phyloP scores from a whole-genome alignment of 2,329 filamentous ascomycete genomes.

The Apiospora koreana region DNA sequence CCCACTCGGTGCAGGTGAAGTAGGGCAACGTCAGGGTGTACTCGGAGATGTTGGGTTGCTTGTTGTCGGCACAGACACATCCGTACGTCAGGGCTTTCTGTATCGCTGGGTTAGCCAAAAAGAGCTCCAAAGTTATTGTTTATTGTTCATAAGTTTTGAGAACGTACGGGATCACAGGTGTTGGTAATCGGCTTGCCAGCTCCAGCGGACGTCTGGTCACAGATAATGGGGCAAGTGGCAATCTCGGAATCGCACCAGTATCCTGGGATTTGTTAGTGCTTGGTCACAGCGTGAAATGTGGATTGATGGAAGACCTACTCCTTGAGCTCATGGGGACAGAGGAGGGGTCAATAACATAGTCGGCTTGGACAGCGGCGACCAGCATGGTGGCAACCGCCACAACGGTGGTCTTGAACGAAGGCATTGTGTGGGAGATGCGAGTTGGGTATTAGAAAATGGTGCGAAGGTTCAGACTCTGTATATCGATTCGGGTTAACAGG shows the following conservation, averaged over 20 bases:
- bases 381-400: conserved; percentile 57
- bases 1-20: conserved; percentile 73
- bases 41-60: conserved; percentile 71
- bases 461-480: neutral
- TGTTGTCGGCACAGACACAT: conserved; percentile 70
- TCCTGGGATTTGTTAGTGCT: conserved; percentile 37
- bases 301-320: conserved; percentile 43
- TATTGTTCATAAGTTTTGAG: neutral
- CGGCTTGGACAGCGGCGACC: conserved; percentile 52
- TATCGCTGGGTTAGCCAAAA: conserved; percentile 11
- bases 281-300: neutral
- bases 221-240: conserved; percentile 71
- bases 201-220: conserved; percentile 58
- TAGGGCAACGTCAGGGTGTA: conserved; percentile 79
- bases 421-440: conserved; percentile 43
- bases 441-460: neutral
- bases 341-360: conserved; percentile 63
- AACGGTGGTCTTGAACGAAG: conserved; percentile 53
- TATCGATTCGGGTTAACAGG: neutral
- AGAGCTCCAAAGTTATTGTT: neutral
- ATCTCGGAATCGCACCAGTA: conserved; percentile 67
- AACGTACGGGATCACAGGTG: conserved; percentile 65
- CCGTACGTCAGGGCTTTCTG: conserved; percentile 64
- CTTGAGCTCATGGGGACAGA: conserved; percentile 54
- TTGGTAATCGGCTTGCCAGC: conserved; percentile 58